Percentiles rank a stretch among this genome's conserved stretches.
Evolutionary conservation across 1,284 basidiomycete genomes (phyloP).

Genomic region (Wolfiporia cocos): DNA sequence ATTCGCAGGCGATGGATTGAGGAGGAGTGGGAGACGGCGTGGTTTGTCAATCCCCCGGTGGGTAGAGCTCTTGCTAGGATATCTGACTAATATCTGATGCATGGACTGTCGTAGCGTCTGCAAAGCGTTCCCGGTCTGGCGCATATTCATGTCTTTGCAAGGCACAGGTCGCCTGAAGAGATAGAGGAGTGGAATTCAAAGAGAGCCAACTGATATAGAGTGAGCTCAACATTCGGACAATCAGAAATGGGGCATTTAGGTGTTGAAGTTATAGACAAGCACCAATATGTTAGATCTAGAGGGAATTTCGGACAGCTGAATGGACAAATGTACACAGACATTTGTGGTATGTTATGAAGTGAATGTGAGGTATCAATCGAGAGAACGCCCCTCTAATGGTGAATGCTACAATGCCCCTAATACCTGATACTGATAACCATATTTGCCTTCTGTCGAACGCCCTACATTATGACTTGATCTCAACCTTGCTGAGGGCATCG

Average conservation of each 20-base stretch:
- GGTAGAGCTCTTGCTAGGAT: slow-evolving; percentile 22
- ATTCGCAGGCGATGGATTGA: slow-evolving; percentile 61
- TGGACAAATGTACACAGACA: not conserved
- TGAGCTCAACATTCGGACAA: no score
- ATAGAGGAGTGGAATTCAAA: slow-evolving; percentile 11
- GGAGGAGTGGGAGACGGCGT: slow-evolving; percentile 73
- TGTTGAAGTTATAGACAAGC: not conserved
- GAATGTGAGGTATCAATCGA: no score
- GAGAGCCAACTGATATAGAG: no score
- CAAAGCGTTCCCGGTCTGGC: slow-evolving; percentile 76
- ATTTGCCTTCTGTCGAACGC: no score
- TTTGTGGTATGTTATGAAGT: not conserved
- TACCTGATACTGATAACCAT: no score
- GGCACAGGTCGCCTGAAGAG: slow-evolving; percentile 36
- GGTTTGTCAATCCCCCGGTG: slow-evolving; percentile 83
- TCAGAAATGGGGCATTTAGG: not conserved
- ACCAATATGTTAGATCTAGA: not conserved
- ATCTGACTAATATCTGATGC: not conserved
- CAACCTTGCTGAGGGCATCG: slow-evolving; percentile 53
- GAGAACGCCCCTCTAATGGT: no score
- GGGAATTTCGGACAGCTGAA: not conserved
- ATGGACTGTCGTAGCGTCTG: slow-evolving; percentile 43
- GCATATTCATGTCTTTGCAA: slow-evolving; percentile 77
- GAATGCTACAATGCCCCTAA: slow-evolving; percentile 7
- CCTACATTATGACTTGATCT: slow-evolving; percentile 26